Evolutionary conservation across 2,329 filamentous ascomycete species (phyloP).

Genomic region (Onygena corvina): DNA sequence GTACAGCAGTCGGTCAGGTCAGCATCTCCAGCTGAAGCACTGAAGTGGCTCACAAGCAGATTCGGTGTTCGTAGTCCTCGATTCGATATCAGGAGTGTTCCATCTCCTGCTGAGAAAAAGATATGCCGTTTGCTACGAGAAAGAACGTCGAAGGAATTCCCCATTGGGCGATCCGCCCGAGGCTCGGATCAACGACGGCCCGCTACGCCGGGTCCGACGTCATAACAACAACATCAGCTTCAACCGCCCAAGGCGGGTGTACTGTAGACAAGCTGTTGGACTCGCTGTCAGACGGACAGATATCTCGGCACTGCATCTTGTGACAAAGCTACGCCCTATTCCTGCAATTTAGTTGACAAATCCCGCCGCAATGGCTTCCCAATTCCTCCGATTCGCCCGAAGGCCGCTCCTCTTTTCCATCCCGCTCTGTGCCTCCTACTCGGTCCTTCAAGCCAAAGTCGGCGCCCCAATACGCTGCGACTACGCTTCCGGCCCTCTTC

Average conservation of each 20-base stretch:
- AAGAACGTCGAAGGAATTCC: no score
- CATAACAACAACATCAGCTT: background rate
- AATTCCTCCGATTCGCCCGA: conserved; percentile 14
- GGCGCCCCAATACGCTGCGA: conserved; percentile 28
- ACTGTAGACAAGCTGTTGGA: background rate
- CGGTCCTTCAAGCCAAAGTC: conserved; percentile 23
- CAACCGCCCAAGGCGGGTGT: background rate
- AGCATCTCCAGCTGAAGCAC: background rate
- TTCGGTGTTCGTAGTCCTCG: no score
- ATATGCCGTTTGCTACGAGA: no score
- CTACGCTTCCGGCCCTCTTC: conserved; percentile 17
- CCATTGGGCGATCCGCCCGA: background rate
- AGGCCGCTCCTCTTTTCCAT: conserved; percentile 16
- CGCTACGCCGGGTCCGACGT: background rate
- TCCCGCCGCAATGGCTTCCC: conserved; percentile 15
- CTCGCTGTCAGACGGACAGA: background rate
- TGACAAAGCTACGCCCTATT: background rate
- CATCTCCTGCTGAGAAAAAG: no score
- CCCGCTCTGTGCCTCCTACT: conserved; percentile 25
- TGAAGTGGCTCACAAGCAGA: no score
- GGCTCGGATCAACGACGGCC: background rate
- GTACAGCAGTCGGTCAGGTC: background rate
- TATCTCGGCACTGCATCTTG: background rate
- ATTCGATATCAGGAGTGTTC: no score
- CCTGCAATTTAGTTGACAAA: background rate